These are phyloP conservation scores for Obba rivulosa DNA, from an alignment of 768 basidiomycete species.

Conservation along the genomic window DNA sequence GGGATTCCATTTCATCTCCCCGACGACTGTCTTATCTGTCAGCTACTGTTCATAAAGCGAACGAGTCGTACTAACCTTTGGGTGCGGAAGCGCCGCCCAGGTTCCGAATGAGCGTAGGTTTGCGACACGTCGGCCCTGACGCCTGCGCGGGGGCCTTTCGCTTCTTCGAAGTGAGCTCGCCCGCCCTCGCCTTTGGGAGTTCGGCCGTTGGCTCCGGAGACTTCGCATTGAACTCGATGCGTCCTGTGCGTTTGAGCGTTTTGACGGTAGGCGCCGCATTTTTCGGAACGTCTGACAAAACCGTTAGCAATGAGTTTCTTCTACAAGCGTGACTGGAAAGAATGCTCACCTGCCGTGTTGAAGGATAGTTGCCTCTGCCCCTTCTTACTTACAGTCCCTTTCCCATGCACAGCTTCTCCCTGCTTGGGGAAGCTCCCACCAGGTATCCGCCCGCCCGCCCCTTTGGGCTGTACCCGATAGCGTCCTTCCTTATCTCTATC, in stretches of 20 bases:
- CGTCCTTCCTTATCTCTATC: conserved; percentile 77
- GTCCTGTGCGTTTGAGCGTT: conserved; percentile 50
- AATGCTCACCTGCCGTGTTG: conserved; percentile 37
- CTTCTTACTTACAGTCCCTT: conserved; percentile 57
- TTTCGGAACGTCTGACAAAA: conserved; percentile 10
- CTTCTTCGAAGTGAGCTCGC: conserved; percentile 34
- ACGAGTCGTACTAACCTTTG: conserved; percentile 50
- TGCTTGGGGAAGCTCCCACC: conserved; percentile 42
- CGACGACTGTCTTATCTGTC: conserved; percentile 60
- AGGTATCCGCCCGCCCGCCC: conserved; percentile 57
- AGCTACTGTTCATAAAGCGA: not conserved
- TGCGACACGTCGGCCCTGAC: conserved; percentile 52
- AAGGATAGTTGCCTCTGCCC: conserved; percentile 41
- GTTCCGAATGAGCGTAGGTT: conserved; percentile 87
- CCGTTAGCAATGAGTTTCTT: not conserved
- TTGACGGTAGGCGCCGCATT: conserved; percentile 37
- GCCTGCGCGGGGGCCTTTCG: conserved; percentile 45
- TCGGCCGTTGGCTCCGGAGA: conserved; percentile 17
- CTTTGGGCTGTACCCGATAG: conserved; percentile 72
- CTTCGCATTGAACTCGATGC: conserved; percentile 48
- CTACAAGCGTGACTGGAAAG: not conserved
- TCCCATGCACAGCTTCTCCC: conserved; percentile 36
- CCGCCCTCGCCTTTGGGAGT: conserved; percentile 4
- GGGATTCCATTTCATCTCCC: conserved; percentile 98
- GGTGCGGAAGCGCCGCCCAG: conserved; percentile 59